Conservation (phyloP, 371 early-diverging fungal species). For the Synchytrium microbalum region DNA sequence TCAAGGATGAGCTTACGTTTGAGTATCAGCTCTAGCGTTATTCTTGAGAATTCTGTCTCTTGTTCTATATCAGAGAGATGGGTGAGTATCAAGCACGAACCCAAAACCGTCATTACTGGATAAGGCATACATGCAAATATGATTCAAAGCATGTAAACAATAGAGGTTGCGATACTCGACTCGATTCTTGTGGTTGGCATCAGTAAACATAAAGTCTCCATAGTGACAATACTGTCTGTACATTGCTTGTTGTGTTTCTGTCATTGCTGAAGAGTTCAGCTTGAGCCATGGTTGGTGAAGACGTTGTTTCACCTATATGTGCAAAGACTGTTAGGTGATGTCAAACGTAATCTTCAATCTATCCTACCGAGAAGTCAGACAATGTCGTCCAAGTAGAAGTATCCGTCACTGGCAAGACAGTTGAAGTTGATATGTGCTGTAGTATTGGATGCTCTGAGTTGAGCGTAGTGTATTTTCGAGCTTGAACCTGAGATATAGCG, state of each 20-base stretch:
- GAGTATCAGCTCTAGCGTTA: constrained; percentile 37
- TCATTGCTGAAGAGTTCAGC: constrained; percentile 3
- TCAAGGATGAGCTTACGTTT: background rate
- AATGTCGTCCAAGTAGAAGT: background rate
- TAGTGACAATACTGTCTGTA: background rate
- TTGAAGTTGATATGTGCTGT: background rate
- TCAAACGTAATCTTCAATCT: background rate
- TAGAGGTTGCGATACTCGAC: constrained; percentile 63
- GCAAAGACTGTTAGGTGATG: background rate
- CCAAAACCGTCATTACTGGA: no score
- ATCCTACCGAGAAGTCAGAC: background rate
- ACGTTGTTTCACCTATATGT: constrained; percentile 15
- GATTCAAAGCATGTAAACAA: constrained; percentile 80
- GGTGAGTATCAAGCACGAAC: constrained; percentile 5
- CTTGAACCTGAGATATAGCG: background rate
- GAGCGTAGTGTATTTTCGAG: background rate
- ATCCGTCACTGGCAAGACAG: background rate
- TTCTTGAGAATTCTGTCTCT: constrained; percentile 72
- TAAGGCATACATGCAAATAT: constrained; percentile 69
- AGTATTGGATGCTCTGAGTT: background rate
- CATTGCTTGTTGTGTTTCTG: constrained; percentile 6
- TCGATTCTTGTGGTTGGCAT: background rate
- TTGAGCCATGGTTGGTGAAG: constrained; percentile 16
- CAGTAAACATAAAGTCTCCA: background rate
- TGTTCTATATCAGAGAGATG: constrained; percentile 32